Base-by-base conservation (phyloP, 108 stramenopile species). In the Cylindrotheca fusiformis region DNA sequence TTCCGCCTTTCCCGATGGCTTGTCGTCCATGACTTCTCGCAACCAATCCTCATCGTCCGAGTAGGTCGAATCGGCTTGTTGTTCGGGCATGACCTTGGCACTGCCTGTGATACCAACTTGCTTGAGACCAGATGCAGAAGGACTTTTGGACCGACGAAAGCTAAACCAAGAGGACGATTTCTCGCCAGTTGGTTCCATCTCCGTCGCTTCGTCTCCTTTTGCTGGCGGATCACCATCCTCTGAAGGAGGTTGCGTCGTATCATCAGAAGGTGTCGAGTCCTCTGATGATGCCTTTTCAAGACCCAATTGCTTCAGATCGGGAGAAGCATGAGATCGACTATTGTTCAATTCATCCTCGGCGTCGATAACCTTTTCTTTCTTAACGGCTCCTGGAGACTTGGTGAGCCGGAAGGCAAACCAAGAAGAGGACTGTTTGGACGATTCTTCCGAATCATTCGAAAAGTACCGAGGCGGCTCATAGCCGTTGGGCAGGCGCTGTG, bases 11-110 rank as follows among this genome's bases (percentile, higher is more conserved):
- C 28, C 32, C 5, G 26, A 14, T 12, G 8, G 44, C 14, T 45
- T 32, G 14, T 41, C 46, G 26, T 60, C 61, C 21, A 72, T 41
- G 29, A 72, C 63, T 56, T 72, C 71, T 32, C 32, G 63, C 57
- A 72, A 26, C 71, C 71, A 72, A 44, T 65, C 71, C 23, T 70
- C 69, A n/a, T 72, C 71, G 4, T 26, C 47, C 10, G 62, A 32
- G 21, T 63, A 47, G 20, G 63, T 65, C 50, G 46, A 48, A 26
- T 36, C 36, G 19, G 50, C 24, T 32, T 23, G 28, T 32, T 32
- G 24, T 31, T 48, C n/a, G n/a, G n/a, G n/a, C n/a, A n/a, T n/a
- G n/a, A n/a, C n/a, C n/a, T n/a, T n/a, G n/a, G n/a, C n/a, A n/a
- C n/a, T 0, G 17, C n/a, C 45, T 17, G 17, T n/a, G n/a, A 46